A percentile compares a stretch with the other conserved stretches of the same genome.
Evolutionary conservation across 2,329 filamentous ascomycete species (phyloP).

Genomic region (Penicillium digitatum): DNA sequence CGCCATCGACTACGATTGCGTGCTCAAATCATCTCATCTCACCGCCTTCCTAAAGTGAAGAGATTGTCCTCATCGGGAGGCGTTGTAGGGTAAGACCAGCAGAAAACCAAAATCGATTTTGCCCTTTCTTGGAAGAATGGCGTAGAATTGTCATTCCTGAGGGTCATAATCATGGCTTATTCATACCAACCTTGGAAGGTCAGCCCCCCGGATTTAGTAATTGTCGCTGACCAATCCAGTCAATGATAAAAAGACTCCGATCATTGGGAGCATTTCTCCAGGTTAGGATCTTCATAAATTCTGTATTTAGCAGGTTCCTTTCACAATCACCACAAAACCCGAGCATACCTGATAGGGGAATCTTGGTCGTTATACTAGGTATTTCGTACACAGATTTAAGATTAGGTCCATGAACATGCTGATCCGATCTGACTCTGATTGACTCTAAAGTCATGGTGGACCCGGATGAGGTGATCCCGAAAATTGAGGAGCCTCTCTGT

Average conservation of each 20-base stretch:
- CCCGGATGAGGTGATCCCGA: neutral
- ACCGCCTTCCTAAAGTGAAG: neutral
- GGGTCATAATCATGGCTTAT: neutral
- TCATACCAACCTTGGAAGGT: neutral
- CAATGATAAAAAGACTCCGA: neutral
- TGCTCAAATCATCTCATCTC: neutral
- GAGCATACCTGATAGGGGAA: neutral
- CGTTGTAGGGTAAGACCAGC: neutral
- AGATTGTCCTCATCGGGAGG: neutral
- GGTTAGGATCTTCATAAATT: neutral
- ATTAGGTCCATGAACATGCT: neutral
- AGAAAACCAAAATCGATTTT: neutral
- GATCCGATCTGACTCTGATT: too few relatives aligned
- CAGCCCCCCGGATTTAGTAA: neutral
- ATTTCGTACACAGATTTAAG: neutral
- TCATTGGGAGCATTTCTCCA: neutral
- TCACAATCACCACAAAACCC: neutral
- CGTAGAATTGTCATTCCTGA: slow-evolving; percentile 22
- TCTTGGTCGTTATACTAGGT: neutral
- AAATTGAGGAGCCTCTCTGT: neutral
- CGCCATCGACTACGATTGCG: neutral
- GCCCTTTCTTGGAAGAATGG: neutral
- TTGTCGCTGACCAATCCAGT: neutral
- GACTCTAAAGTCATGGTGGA: slow-evolving; percentile 1
- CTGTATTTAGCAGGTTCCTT: neutral